Evolutionary conservation across 2,329 filamentous ascomycete species (phyloP).

Genomic region (Exserohilum turcica): DNA sequence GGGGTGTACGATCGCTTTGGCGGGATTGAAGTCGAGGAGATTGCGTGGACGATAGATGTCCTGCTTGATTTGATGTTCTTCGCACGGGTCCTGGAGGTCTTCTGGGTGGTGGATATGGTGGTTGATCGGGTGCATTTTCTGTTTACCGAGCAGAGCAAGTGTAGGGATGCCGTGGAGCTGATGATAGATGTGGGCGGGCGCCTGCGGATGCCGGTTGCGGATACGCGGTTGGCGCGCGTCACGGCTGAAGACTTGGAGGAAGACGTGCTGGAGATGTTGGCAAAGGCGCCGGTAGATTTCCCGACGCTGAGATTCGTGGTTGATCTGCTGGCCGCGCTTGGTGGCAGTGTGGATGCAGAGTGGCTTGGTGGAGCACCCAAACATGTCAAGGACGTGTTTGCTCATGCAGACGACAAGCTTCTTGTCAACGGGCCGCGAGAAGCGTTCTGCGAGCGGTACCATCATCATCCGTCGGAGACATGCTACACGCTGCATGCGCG

Average conservation of each 20-base stretch:
- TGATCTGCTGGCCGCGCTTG: neutral
- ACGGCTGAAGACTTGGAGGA: neutral
- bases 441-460: neutral
- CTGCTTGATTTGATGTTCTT: conserved; percentile 1
- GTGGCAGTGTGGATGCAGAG: neutral
- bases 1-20: neutral
- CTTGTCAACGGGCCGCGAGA: neutral
- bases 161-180: no score
- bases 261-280: neutral
- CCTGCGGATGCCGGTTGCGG: neutral
- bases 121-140: neutral
- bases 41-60: neutral
- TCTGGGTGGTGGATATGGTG: conserved; percentile 1
- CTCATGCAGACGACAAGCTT: neutral
- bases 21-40: neutral
- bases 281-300: neutral
- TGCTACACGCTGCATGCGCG: neutral
- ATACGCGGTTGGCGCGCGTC: neutral
- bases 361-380: neutral
- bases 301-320: neutral
- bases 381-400: neutral
- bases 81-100: neutral
- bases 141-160: neutral
- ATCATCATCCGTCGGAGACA: neutral
- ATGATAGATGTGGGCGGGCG: no score